Conservation (phyloP, 768 basidiomycete species). For the Russula compacta region DNA sequence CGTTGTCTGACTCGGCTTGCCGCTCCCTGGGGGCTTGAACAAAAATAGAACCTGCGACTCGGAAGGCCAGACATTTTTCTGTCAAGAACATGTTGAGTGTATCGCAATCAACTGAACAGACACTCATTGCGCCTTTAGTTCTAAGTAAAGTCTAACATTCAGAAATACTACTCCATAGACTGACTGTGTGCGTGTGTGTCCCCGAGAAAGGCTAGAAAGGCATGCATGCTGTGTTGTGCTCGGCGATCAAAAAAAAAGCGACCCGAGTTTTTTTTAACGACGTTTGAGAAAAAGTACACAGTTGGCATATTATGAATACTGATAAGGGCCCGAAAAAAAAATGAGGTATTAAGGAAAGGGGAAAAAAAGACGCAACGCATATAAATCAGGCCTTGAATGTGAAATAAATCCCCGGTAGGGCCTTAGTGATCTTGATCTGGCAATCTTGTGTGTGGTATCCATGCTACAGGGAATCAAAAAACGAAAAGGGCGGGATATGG, state of each 20-base stretch:
- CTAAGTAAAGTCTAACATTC: background rate
- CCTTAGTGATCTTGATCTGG: background rate
- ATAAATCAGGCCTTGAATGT: background rate
- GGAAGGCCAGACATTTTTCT: background rate
- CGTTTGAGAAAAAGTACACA: background rate
- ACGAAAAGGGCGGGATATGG: too few species aligned
- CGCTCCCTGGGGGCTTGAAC: background rate
- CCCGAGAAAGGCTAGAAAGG: too few species aligned
- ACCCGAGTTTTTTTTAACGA: background rate
- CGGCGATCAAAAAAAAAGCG: background rate
- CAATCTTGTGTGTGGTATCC: slow-evolving; percentile 4
- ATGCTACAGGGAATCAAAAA: slow-evolving; percentile 2
- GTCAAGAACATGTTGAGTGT: background rate
- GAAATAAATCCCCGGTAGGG: slow-evolving; percentile 1
- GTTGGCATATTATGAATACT: slow-evolving; percentile 7
- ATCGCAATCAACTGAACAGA: background rate
- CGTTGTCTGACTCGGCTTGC: too few species aligned
- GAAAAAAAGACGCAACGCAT: background rate
- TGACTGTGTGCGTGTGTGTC: too few species aligned
- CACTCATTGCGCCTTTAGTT: background rate
- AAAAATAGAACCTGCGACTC: background rate
- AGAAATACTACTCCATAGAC: background rate
- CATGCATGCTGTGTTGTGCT: background rate
- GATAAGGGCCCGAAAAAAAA: background rate
- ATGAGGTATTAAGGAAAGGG: background rate